A percentile compares a stretch with the other conserved stretches of the same genome.
Conservation (phyloP, 306 rosid genomes). For the Chamaecrista fasciculata region DNA sequence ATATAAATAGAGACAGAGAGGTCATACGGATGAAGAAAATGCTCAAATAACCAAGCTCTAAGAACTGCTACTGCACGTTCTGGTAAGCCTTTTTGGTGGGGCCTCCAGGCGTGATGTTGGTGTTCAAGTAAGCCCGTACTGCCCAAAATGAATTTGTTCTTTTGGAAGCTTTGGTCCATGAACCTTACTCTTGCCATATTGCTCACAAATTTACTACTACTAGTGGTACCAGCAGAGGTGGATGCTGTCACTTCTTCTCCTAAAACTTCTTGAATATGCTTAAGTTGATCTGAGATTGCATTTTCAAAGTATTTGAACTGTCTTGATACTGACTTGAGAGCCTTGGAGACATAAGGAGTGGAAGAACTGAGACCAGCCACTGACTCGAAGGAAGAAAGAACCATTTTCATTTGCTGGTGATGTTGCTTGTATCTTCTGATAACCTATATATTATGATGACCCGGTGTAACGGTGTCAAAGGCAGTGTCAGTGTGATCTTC, state of each 20-base stretch:
- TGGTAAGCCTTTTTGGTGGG: slow-evolving; percentile 85
- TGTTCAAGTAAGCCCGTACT: slow-evolving; percentile 54
- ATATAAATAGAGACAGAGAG: neutral
- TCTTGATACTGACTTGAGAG: slow-evolving; percentile 58
- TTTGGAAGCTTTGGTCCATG: slow-evolving; percentile 61
- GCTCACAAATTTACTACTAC: slow-evolving; percentile 36
- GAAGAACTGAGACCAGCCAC: slow-evolving; percentile 82
- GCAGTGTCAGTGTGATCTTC: neutral
- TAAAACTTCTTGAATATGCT: slow-evolving; percentile 40
- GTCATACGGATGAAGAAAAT: slow-evolving; percentile 96
- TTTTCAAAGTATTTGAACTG: slow-evolving; percentile 63
- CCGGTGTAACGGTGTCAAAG: slow-evolving; percentile 10
- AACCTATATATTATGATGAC: slow-evolving; percentile 56
- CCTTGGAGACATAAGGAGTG: slow-evolving; percentile 70
- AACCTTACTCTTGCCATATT: slow-evolving; percentile 41
- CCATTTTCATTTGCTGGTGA: slow-evolving; percentile 90
- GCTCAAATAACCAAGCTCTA: slow-evolving; percentile 92
- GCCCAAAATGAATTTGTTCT: slow-evolving; percentile 50
- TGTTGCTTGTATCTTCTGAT: slow-evolving; percentile 83
- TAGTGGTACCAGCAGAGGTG: slow-evolving; percentile 18
- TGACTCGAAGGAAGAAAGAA: slow-evolving; percentile 74
- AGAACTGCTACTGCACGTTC: slow-evolving; percentile 89
- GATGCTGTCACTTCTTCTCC: slow-evolving; percentile 62
- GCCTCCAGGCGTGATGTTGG: slow-evolving; percentile 78
- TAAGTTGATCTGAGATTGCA: slow-evolving; percentile 69